Percentiles rank a stretch among this genome's conserved stretches.
Evolutionary conservation across 106 monocot genomes (phyloP).

Genomic region (Acanthochlamys bracteata): DNA sequence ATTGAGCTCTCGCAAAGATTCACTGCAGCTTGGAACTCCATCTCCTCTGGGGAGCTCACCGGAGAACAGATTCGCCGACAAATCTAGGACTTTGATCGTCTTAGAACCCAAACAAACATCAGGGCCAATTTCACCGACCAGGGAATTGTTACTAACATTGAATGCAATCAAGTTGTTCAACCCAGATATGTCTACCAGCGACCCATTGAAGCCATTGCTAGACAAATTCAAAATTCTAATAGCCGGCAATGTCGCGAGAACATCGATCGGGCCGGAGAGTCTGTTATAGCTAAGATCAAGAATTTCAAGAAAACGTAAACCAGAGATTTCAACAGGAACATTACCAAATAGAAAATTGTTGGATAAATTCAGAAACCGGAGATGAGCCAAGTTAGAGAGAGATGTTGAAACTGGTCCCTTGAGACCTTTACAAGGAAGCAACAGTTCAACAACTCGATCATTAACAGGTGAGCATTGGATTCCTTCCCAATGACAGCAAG

Average conservation of each 20-base stretch:
- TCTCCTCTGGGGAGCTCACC: constrained; percentile 21
- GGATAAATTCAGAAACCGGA: constrained; percentile 26
- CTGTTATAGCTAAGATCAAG: constrained; percentile 58
- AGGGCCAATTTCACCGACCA: constrained; percentile 23
- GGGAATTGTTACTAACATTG: constrained; percentile 55
- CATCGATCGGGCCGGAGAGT: constrained; percentile 25
- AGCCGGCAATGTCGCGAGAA: constrained; percentile 8
- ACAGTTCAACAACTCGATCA: constrained; percentile 25
- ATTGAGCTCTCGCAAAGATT: constrained; percentile 30
- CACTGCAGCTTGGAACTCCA: constrained; percentile 25
- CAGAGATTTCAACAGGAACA: constrained; percentile 22
- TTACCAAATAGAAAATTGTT: constrained; percentile 15
- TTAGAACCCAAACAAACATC: constrained; percentile 38
- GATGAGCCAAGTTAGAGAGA: constrained; percentile 13
- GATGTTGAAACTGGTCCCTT: constrained; percentile 25
- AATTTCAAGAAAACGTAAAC: constrained; percentile 15
- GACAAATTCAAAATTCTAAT: constrained; percentile 32
- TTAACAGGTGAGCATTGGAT: constrained; percentile 25
- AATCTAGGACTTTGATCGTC: constrained; percentile 24
- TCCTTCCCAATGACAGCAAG: constrained; percentile 55
- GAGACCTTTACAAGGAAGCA: constrained; percentile 29
- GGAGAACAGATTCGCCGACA: constrained; percentile 41
- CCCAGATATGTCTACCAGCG: constrained; percentile 10
- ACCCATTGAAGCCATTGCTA: constrained; percentile 44
- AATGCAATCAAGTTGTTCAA: constrained; percentile 19